These are phyloP conservation scores for Xylaria polymorpha DNA, from an alignment of 2,329 filamentous ascomycete species.

Conservation along the genomic window DNA sequence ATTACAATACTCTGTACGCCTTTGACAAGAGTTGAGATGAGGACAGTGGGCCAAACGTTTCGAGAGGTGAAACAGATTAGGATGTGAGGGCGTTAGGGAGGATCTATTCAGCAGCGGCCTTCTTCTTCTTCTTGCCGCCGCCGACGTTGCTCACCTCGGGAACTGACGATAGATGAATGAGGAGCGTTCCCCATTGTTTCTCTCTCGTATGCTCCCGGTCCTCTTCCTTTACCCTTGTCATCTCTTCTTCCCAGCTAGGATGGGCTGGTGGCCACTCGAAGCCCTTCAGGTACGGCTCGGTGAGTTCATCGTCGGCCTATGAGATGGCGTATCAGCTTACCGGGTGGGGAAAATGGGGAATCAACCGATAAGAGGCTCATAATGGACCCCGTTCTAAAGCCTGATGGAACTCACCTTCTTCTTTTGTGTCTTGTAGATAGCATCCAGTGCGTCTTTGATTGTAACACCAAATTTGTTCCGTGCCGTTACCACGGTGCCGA, in stretches of 20 bases:
- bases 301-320: slow-evolving; percentile 91
- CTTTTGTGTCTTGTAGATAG: slow-evolving; percentile 96
- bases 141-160: slow-evolving; percentile 58
- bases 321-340: slow-evolving; percentile 20
- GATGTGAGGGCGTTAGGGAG: slow-evolving; percentile 39
- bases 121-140: slow-evolving; percentile 75
- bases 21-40: slow-evolving; percentile 50
- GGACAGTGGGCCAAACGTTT: slow-evolving; percentile 40
- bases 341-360: background rate
- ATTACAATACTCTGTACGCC: slow-evolving; percentile 58
- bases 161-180: slow-evolving; percentile 89
- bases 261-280: slow-evolving; percentile 80
- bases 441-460: slow-evolving; percentile 95
- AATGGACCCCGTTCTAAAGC: background rate
- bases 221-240: slow-evolving; percentile 36
- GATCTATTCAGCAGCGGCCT: slow-evolving; percentile 66
- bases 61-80: slow-evolving; percentile 55
- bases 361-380: background rate
- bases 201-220: slow-evolving; percentile 69
- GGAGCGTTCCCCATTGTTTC: slow-evolving; percentile 86
- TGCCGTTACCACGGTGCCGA: slow-evolving; percentile 87
- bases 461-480: slow-evolving; percentile 95
- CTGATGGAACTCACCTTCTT: slow-evolving; percentile 76
- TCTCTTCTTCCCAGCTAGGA: slow-evolving; percentile 37
- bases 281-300: slow-evolving; percentile 86